These are phyloP conservation scores for Ulota crispa DNA, from an alignment of 225 moss, liverwort and hornwort genomes.

Conservation along the genomic window DNA sequence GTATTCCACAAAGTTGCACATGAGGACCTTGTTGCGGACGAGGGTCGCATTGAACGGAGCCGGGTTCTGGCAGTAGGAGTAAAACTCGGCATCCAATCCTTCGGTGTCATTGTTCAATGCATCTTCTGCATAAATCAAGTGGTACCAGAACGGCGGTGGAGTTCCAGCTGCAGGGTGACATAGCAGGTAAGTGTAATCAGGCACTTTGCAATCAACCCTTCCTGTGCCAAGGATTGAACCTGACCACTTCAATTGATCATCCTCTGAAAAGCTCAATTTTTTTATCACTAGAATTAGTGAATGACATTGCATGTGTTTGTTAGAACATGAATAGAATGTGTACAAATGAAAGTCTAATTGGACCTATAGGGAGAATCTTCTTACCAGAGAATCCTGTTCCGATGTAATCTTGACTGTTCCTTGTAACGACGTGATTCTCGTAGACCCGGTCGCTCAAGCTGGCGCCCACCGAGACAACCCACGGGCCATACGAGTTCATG, in stretches of 20 bases:
- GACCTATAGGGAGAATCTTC: not conserved
- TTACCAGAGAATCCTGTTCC: slow-evolving; percentile 87
- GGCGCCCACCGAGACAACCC: slow-evolving; percentile 85
- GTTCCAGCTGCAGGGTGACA: slow-evolving; percentile 69
- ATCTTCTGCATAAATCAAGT: slow-evolving; percentile 76
- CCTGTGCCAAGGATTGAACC: not conserved
- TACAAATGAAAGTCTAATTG: no score
- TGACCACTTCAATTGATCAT: not conserved
- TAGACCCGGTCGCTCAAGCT: slow-evolving; percentile 78
- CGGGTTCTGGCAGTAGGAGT: slow-evolving; percentile 85
- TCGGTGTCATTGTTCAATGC: slow-evolving; percentile 65
- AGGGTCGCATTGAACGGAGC: slow-evolving; percentile 65
- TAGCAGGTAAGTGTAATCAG: not conserved
- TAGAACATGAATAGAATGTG: not conserved
- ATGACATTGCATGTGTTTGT: not conserved
- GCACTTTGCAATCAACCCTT: not conserved
- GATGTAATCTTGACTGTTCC: slow-evolving; percentile 43
- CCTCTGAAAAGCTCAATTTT: not conserved
- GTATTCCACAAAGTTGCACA: slow-evolving; percentile 96
- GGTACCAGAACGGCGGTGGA: slow-evolving; percentile 46
- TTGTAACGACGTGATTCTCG: slow-evolving; percentile 63
- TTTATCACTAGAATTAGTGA: not conserved
- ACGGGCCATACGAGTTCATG: slow-evolving; percentile 95
- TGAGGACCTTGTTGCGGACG: slow-evolving; percentile 65
- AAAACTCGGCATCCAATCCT: slow-evolving; percentile 81